Percentiles rank a stretch among this genome's conserved stretches.
These are phyloP conservation scores for Tetrapisispora taiwanensis DNA, from an alignment of 805 yeast genomes.

Conservation along the genomic window DNA sequence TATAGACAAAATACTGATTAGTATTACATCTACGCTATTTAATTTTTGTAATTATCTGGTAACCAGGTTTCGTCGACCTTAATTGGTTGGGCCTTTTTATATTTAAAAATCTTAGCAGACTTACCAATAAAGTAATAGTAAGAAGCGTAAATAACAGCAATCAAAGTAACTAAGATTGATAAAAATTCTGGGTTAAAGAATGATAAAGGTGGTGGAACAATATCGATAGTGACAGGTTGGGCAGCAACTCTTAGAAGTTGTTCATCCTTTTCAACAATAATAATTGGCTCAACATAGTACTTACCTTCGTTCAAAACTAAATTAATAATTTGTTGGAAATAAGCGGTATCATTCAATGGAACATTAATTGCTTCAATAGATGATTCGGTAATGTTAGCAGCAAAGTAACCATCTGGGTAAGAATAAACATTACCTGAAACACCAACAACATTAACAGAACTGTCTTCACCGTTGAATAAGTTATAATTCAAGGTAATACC, in stretches of 20 bases:
- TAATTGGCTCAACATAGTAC: conserved; percentile 50
- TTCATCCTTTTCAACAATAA: conserved; percentile 43
- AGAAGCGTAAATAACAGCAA: conserved; percentile 38
- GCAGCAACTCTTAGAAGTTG: conserved; percentile 46
- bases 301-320: conserved; percentile 48
- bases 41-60: conserved; percentile 41
- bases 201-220: conserved; percentile 59
- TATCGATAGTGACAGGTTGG: conserved; percentile 44
- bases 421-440: conserved; percentile 57
- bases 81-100: conserved; percentile 1
- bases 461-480: conserved; percentile 44
- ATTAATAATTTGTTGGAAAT: conserved; percentile 50
- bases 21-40: background rate
- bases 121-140: conserved; percentile 33
- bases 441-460: conserved; percentile 46
- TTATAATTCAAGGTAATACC: conserved; percentile 41
- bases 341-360: conserved; percentile 37
- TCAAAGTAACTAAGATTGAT: conserved; percentile 46
- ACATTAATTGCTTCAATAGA: conserved; percentile 51
- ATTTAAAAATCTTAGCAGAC: background rate
- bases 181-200: conserved; percentile 64
- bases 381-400: conserved; percentile 56
- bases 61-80: conserved; percentile 43
- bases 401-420: conserved; percentile 40
- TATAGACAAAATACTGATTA: background rate